Base-by-base conservation (phyloP, 2,329 filamentous ascomycete genomes). In the Aspergillus calidoustus region DNA sequence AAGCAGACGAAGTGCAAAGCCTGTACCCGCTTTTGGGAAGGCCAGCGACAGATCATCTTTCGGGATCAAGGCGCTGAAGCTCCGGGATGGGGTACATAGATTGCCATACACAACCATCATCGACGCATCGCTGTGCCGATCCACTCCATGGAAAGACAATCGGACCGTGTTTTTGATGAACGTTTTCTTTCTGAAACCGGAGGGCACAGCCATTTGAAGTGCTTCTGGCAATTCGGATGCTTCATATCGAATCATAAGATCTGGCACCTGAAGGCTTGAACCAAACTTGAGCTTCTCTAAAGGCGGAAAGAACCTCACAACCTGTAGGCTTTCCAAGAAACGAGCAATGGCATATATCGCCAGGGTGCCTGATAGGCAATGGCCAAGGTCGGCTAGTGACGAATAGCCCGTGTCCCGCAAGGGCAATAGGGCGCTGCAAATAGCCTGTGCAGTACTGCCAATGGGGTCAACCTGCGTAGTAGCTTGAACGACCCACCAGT, bases 401-500 rank as follows among this genome's bases (percentile, higher is more conserved):
- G 71, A 56, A 56, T 73, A 71, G n/a, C 68, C 63, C 13, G 66
- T 64, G 38, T 66, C 62, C 19, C 66, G 63, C 25, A 60, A 53
- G 19, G 68, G 64, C 38, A 72, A 59, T 38, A 74, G 69, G 28
- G 66, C 65, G 44, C 67, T 71, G 51, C 72, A 73, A 48, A 79
- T 64, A 43, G 66, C 53, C 57, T 77, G 72, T 28, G 71, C 71
- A 13, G 67, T 68, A 50, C 70, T 67, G 46, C 72, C 55, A 50
- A 62, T 58, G 34, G 68, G 63, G 5, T 60, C 60, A 51, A 54
- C 54, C 25, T 66, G 55, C 17, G 30, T 34, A 41, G 31, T 61
- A 66, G 76, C 61, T 62, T 76, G 75, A 28, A 92, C 81, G 62
- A 93, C 80, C 87, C 89, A 93, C 91, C 91, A 96, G 64, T 84